phyloP scores from a whole-genome alignment of 179 eudicot species.

The Corrigiola litoralis region DNA sequence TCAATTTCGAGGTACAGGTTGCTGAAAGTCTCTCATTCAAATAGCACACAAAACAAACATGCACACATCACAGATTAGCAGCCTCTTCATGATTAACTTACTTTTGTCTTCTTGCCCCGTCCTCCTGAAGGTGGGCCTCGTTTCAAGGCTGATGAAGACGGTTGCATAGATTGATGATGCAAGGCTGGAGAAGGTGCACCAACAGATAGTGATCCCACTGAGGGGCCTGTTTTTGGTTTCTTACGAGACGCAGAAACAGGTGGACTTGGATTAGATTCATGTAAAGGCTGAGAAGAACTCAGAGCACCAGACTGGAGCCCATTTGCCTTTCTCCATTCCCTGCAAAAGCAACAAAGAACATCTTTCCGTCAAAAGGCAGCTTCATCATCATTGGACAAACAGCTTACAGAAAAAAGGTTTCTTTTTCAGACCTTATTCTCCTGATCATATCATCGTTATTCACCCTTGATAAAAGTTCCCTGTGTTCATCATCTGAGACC shows the following conservation, averaged over 20 bases:
- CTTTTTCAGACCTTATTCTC: slow-evolving; percentile 51
- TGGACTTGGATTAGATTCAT: slow-evolving; percentile 53
- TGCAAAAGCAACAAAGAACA: slow-evolving; percentile 14
- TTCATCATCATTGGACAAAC: neutral
- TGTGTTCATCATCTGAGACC: slow-evolving; percentile 76
- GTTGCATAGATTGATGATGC: slow-evolving; percentile 51
- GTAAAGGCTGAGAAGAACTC: slow-evolving; percentile 38
- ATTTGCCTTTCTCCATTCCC: slow-evolving; percentile 72
- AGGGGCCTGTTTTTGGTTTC: slow-evolving; percentile 59
- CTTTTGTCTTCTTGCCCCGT: slow-evolving; percentile 57
- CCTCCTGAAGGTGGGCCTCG: slow-evolving; percentile 45
- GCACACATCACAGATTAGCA: neutral
- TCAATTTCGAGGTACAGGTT: neutral
- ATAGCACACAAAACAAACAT: neutral
- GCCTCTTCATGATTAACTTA: slow-evolving; percentile 27
- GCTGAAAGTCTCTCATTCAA: neutral
- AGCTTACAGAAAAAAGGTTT: neutral
- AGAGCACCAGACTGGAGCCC: slow-evolving; percentile 49
- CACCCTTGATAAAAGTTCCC: slow-evolving; percentile 61
- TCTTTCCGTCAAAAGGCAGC: slow-evolving; percentile 2
- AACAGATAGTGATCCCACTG: slow-evolving; percentile 47
- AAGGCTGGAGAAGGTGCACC: slow-evolving; percentile 51
- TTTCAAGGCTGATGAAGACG: slow-evolving; percentile 49
- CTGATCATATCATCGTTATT: slow-evolving; percentile 55
- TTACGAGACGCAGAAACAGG: slow-evolving; percentile 61